A percentile compares a stretch with the other conserved stretches of the same genome.
These are phyloP conservation scores for Apiospora hydei DNA, from an alignment of 2,329 filamentous ascomycete species.

Conservation along the genomic window DNA sequence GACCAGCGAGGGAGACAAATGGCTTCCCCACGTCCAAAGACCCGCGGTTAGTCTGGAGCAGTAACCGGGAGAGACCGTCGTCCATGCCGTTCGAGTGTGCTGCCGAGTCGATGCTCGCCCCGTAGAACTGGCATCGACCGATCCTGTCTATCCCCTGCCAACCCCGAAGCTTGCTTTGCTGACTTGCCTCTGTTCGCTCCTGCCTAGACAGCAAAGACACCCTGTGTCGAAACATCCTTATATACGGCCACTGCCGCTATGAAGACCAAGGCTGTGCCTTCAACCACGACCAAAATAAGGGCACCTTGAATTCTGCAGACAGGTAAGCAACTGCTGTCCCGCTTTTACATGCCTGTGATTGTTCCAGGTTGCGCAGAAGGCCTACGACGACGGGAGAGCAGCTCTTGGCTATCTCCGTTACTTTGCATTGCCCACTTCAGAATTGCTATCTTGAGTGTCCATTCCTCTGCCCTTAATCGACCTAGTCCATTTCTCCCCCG, in stretches of 20 bases:
- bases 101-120: not conserved
- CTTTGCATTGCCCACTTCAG: not conserved
- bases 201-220: slow-evolving; percentile 82
- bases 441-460: not conserved
- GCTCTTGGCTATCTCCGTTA: not conserved
- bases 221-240: slow-evolving; percentile 88
- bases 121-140: not conserved
- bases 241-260: slow-evolving; percentile 92
- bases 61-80: not conserved
- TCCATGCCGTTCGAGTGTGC: not conserved
- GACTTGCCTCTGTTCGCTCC: slow-evolving; percentile 14
- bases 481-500: not conserved
- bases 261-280: slow-evolving; percentile 92
- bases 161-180: slow-evolving; percentile 28
- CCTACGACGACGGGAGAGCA: not conserved
- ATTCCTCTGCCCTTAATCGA: slow-evolving; percentile 3
- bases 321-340: slow-evolving; percentile 37
- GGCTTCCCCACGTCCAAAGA: slow-evolving; percentile 46
- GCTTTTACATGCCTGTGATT: not conserved
- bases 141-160: slow-evolving; percentile 26
- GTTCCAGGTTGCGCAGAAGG: not conserved
- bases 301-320: slow-evolving; percentile 46
- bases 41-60: slow-evolving; percentile 41
- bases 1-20: slow-evolving; percentile 43
- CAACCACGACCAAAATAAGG: slow-evolving; percentile 81